Conservation (phyloP, 148 eudicot species). For the Nepenthes gracilis region DNA sequence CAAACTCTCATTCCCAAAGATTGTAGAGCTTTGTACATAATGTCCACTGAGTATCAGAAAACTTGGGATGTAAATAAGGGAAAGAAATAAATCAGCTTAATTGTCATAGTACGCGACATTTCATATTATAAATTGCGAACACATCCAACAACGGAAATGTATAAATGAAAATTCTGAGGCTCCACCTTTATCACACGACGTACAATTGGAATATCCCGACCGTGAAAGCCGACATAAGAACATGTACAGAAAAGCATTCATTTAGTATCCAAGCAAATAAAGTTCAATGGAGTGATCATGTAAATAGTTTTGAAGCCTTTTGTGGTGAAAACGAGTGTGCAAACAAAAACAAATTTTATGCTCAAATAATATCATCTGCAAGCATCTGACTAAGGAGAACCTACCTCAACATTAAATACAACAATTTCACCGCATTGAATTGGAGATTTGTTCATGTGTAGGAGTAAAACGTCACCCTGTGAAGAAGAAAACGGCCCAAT, state of each 20-base stretch:
- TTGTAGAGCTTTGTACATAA: too few relatives aligned
- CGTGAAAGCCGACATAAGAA: slow-evolving; percentile 5
- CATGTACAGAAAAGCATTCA: neutral
- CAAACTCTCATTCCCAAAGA: too few relatives aligned
- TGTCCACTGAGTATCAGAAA: too few relatives aligned
- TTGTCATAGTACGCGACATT: too few relatives aligned
- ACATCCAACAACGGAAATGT: neutral
- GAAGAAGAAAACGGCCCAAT: neutral
- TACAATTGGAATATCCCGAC: slow-evolving; percentile 10
- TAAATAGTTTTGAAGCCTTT: neutral
- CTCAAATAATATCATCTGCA: neutral
- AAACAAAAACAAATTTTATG: neutral
- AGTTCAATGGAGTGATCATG: neutral
- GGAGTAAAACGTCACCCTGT: slow-evolving; percentile 18
- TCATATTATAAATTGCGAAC: too few relatives aligned
- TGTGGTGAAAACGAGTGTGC: neutral
- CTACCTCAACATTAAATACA: slow-evolving; percentile 17
- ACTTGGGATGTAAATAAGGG: too few relatives aligned
- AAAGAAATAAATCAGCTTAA: too few relatives aligned
- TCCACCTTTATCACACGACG: slow-evolving; percentile 16
- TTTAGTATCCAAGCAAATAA: neutral
- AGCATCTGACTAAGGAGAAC: neutral
- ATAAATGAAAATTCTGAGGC: neutral
- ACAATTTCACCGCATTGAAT: slow-evolving; percentile 16
- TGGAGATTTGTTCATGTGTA: slow-evolving; percentile 8